Evolutionary conservation across 495 filamentous ascomycete genomes (phyloP).

Genomic region (Pyrenopolyporus hunteri): DNA sequence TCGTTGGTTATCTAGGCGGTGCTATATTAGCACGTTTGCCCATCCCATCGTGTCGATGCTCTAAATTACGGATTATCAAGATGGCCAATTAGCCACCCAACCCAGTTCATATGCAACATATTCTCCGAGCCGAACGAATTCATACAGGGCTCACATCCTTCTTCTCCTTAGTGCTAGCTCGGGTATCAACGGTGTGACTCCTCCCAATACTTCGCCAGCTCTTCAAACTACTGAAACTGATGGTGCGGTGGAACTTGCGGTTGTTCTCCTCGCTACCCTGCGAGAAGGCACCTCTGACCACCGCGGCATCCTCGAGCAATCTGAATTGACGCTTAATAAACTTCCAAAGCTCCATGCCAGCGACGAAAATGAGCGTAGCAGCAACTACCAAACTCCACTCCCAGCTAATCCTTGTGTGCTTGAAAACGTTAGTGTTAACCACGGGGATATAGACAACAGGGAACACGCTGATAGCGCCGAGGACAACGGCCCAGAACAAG

Average conservation of each 20-base stretch:
- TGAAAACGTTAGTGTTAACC: constrained; percentile 73
- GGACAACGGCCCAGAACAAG: constrained; percentile 73
- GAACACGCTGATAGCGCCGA: constrained; percentile 71
- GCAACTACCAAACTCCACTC: constrained; percentile 71
- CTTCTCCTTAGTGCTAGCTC: constrained; percentile 31
- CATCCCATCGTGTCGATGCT: neutral
- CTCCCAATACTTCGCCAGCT: constrained; percentile 48
- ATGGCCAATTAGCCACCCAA: neutral
- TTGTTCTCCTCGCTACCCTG: constrained; percentile 51
- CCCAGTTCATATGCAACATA: neutral
- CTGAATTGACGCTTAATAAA: constrained; percentile 59
- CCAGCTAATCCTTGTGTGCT: constrained; percentile 74
- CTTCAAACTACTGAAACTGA: constrained; percentile 51
- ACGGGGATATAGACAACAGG: constrained; percentile 75
- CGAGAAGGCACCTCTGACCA: constrained; percentile 47
- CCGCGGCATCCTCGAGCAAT: constrained; percentile 52
- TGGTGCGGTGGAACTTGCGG: constrained; percentile 44
- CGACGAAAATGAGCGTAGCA: constrained; percentile 65
- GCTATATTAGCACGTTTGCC: no score
- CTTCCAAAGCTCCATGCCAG: constrained; percentile 72
- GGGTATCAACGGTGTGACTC: constrained; percentile 40
- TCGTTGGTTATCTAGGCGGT: no score
- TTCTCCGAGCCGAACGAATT: neutral
- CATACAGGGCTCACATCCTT: constrained; percentile 17
- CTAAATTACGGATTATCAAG: neutral